Evolutionary conservation across 768 basidiomycete species (phyloP), one percentile per base, ranked within the genome.

Genomic region (Leccinum disarticulatum): DNA sequence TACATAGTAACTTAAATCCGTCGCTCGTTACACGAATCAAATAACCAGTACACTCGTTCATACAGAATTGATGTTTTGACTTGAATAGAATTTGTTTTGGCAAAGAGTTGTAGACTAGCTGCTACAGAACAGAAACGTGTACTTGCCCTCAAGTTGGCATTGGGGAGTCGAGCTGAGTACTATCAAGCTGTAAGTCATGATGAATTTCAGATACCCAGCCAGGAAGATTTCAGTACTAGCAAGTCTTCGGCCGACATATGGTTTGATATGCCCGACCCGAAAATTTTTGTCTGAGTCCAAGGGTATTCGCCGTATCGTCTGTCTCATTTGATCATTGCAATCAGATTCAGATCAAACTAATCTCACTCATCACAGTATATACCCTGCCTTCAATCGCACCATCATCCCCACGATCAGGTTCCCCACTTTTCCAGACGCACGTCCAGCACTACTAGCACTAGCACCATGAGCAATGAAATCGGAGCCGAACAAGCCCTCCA

Each of bases 401-500:
- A 19, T 46, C 30, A 30, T 33, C 52, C 15, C 25, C 55, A 58
- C 56, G 28, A 52, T 60, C 55, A 19, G 11, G 17, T 38, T 15
- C 10, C 54, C 27, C 46, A 41, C 52, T 52, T 48, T 51, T 57
- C 59, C 54, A 59, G 57, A 49, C 58, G 25, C 25, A 14, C 50
- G 49, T 11, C 11, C 28, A 30, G 30, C 14, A 13, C 31, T 33
- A 52, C 25, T 22, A 54, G 13, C 14, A 27, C 25, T 22, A 48
- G 47, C 17, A 8, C 22, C 10, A 72, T 72, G 70, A 66, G 52
- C 51, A 11, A 19, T 46, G 33, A 19, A 33, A 53, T 52, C 11
- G 52, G 53, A 27, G 65, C 25, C 25, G 66, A 66, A 66, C 70
- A 62, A 70, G 78, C 60, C 72, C 78, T 76, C 56, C 64, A 73